Conservation (phyloP, 495 filamentous ascomycete genomes). For the Penicillium macrosclerotiorum region DNA sequence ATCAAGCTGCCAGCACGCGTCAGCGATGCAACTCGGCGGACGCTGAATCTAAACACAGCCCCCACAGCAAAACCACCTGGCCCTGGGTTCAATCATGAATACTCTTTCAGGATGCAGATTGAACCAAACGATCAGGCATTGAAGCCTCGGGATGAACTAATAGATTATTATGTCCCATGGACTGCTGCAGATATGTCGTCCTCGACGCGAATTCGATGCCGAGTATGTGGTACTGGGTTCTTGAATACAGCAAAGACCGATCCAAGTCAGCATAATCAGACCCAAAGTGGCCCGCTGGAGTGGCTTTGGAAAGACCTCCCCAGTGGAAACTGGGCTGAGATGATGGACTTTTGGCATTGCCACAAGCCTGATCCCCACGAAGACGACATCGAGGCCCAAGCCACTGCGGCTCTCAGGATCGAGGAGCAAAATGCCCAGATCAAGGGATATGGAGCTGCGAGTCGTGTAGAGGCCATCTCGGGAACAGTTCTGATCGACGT, state of each 20-base stretch:
- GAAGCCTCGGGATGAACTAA: conserved; percentile 21
- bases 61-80: neutral
- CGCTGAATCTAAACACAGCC: conserved; percentile 8
- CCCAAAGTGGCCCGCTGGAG: neutral
- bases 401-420: conserved; percentile 19
- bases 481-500: conserved; percentile 77
- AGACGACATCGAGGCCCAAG: conserved; percentile 30
- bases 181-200: conserved; percentile 59
- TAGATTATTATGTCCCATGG: conserved; percentile 63
- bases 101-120: conserved; percentile 70
- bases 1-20: conserved; percentile 68
- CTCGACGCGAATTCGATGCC: conserved; percentile 60
- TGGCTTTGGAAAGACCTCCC: conserved; percentile 90
- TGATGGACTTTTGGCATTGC: conserved; percentile 99
- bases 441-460: conserved; percentile 76
- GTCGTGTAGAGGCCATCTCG: conserved; percentile 58
- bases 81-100: conserved; percentile 21
- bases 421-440: conserved; percentile 45
- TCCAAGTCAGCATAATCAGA: neutral
- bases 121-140: conserved; percentile 36
- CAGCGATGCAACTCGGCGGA: conserved; percentile 26
- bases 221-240: conserved; percentile 48
- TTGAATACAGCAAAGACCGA: conserved; percentile 12
- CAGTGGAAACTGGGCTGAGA: conserved; percentile 96
- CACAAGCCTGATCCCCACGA: conserved; percentile 73